Base-by-base conservation (phyloP, 2,329 filamentous ascomycete species). In the Nemania abortiva region DNA sequence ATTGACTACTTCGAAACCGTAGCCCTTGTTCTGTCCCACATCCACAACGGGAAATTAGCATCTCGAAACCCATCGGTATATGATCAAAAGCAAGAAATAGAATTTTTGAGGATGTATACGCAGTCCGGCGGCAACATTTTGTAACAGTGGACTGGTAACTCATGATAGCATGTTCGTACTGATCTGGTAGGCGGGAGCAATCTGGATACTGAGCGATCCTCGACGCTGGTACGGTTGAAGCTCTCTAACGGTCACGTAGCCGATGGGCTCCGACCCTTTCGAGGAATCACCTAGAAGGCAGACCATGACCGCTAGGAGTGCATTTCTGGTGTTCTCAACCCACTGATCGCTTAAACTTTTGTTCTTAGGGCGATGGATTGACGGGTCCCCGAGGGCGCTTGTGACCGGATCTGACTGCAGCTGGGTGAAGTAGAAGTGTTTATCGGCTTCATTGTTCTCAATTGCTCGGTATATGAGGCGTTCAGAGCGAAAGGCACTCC, bases 1-100 rank as follows among this genome's bases (percentile, higher is more conserved):
- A 29, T 77, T 76, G 53, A 87, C 82, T 0, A 83, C 81, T 70
- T 86, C 84, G 6, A 71, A 73, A 1, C 85, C 85, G 63, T 86
- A 86, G 0, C 85, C 84, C 22, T 78, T 70, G 0, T 78, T 76
- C 63, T 84, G 81, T 60, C 80, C 79, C 24, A 13, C 0, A 27
- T 4, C 24, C n/a, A 4, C 29, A 18, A 52, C 6, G 9, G 10
- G 4, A 13, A 34, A 0, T 75, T 71, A 1, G 79, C 70, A 5
- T 86, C 77, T 0, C 7, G 13, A 42, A 42, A 42, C 37, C 13
- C 3, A 15, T 42, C 13, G 11, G 10, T 10, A 34, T 5, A 34
- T 34, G n/a, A n/a, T n/a, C n/a, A n/a, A n/a, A n/a, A n/a, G n/a
- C n/a, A n/a, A n/a, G n/a, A 34, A 34, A 34, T 34, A 34, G 31